Evolutionary conservation across 2,329 filamentous ascomycete species (phyloP).

Genomic region (Ceratocystis ficicola): DNA sequence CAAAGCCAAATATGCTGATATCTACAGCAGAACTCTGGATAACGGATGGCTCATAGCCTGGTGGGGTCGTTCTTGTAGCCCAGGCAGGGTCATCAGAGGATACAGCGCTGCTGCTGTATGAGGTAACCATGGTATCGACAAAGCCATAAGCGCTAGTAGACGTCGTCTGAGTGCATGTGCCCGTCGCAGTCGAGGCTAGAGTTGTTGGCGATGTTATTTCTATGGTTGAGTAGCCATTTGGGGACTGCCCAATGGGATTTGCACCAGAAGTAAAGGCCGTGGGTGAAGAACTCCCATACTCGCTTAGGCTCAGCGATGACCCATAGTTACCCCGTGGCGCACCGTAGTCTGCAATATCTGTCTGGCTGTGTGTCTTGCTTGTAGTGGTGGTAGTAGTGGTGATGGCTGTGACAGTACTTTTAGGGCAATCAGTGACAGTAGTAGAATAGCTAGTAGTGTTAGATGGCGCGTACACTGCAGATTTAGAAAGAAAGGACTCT

Average conservation of each 20-base stretch:
- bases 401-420: background rate
- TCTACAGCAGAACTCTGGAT: conserved; percentile 10
- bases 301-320: background rate
- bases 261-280: background rate
- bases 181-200: conserved; percentile 2
- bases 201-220: conserved; percentile 11
- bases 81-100: background rate
- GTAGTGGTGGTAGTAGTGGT: background rate
- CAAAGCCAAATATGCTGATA: conserved; percentile 2
- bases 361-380: background rate
- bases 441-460: conserved; percentile 11
- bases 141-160: conserved; percentile 1
- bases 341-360: background rate
- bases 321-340: conserved; percentile 5
- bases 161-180: background rate
- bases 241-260: background rate
- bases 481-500: background rate
- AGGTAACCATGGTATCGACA: background rate
- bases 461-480: background rate
- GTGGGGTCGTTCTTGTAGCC: background rate
- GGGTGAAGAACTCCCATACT: background rate
- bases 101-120: background rate
- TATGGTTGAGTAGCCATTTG: background rate
- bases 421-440: conserved; percentile 13
- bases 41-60: background rate